phyloP scores from a whole-genome alignment of 2,329 filamentous ascomycete genomes.

The Hypocrella siamensis region DNA sequence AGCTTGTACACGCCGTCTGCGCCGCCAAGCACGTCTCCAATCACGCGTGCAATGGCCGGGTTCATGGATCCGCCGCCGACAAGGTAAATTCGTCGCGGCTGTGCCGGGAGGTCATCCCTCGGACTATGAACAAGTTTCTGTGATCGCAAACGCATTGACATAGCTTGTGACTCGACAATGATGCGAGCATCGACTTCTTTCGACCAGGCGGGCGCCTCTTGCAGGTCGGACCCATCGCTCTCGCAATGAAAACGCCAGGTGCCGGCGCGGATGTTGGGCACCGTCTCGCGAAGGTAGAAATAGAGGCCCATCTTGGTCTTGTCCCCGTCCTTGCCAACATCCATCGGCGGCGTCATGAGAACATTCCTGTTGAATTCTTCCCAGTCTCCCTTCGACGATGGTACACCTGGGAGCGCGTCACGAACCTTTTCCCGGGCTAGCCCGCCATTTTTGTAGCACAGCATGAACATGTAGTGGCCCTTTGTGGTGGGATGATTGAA shows the following conservation, averaged over 20 bases:
- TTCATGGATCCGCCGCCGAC: constrained; percentile 88
- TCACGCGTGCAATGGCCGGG: constrained; percentile 69
- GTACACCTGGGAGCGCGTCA: constrained; percentile 61
- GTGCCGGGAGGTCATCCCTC: constrained; percentile 47
- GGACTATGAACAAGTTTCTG: constrained; percentile 54
- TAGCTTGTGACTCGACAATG: constrained; percentile 89
- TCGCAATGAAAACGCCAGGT: constrained; percentile 67
- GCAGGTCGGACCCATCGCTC: constrained; percentile 36
- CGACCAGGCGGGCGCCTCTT: constrained; percentile 21
- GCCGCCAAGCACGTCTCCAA: constrained; percentile 79
- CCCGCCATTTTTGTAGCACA: constrained; percentile 98
- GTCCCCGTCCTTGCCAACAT: constrained; percentile 34
- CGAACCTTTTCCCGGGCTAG: constrained; percentile 82
- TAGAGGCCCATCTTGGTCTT: constrained; percentile 81
- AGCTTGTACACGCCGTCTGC: constrained; percentile 83
- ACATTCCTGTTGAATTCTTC: constrained; percentile 63
- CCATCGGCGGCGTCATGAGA: constrained; percentile 52
- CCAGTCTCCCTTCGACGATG: constrained; percentile 47
- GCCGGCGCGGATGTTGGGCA: constrained; percentile 75
- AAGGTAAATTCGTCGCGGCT: constrained; percentile 81
- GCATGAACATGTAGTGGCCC: constrained; percentile 98
- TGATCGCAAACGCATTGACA: constrained; percentile 78
- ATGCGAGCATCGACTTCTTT: constrained; percentile 59
- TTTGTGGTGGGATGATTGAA: constrained; percentile 92
- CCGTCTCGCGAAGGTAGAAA: constrained; percentile 89